Conservation (phyloP, 2,329 filamentous ascomycete species). For the Penicillium olsonii region DNA sequence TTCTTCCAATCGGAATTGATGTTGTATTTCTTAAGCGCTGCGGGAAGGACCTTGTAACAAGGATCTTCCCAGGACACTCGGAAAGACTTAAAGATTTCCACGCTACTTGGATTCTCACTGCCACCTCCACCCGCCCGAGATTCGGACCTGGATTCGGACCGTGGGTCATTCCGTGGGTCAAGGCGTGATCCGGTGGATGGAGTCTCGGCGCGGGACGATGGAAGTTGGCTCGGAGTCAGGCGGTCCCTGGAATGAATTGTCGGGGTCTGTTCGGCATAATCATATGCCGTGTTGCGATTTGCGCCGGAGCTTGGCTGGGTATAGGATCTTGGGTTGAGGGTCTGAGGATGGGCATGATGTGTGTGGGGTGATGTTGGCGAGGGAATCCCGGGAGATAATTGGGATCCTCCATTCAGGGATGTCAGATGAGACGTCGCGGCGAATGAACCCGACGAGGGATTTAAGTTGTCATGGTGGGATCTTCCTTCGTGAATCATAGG, state of each 20-base stretch:
- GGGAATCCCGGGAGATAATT: conserved; percentile 51
- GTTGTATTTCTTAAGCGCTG: conserved; percentile 95
- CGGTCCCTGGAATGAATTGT: conserved; percentile 34
- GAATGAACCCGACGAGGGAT: conserved; percentile 69
- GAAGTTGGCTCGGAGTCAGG: conserved; percentile 33
- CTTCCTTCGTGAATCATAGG: conserved; percentile 66
- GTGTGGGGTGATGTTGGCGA: conserved; percentile 48
- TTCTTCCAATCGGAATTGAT: conserved; percentile 98
- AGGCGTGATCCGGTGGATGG: conserved; percentile 26
- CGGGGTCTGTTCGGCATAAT: conserved; percentile 41
- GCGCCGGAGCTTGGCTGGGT: conserved; percentile 33
- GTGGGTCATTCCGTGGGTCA: conserved; percentile 5
- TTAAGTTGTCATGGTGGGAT: conserved; percentile 60
- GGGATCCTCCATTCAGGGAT: conserved; percentile 63
- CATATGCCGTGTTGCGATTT: conserved; percentile 33
- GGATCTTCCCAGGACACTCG: conserved; percentile 97
- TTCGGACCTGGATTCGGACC: conserved; percentile 24
- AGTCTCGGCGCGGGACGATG: conserved; percentile 33
- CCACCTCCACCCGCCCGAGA: conserved; percentile 22
- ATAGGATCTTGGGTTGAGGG: conserved; percentile 48
- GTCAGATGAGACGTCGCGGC: conserved; percentile 71
- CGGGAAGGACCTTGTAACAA: conserved; percentile 94
- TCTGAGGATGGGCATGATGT: conserved; percentile 42
- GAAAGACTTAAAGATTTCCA: conserved; percentile 99
- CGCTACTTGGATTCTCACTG: conserved; percentile 46